These are phyloP conservation scores for Geosmithia morbida DNA, from an alignment of 2,329 filamentous ascomycete species.

Conservation along the genomic window DNA sequence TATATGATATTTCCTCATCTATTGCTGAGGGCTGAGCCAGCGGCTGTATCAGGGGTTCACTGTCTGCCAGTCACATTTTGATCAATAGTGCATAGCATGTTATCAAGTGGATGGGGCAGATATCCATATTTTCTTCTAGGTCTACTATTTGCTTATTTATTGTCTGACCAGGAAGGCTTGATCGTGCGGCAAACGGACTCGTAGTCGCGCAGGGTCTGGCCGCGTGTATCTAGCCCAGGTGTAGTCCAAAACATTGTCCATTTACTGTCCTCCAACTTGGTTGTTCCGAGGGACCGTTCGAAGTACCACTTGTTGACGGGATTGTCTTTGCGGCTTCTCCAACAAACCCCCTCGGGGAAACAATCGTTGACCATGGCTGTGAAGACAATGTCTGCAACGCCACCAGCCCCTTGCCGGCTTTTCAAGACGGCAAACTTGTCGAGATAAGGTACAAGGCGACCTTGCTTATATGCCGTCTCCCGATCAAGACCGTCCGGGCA, in stretches of 20 bases:
- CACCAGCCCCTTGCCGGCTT: slow-evolving; percentile 74
- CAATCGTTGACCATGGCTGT: slow-evolving; percentile 87
- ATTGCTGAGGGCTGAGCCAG: too few species aligned
- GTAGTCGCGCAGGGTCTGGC: slow-evolving; percentile 49
- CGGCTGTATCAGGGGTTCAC: too few species aligned
- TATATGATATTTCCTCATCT: too few species aligned
- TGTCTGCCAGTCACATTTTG: too few species aligned
- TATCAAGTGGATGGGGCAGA: too few species aligned
- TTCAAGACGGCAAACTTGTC: slow-evolving; percentile 96
- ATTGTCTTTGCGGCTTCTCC: slow-evolving; percentile 80
- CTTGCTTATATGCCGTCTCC: slow-evolving; percentile 35
- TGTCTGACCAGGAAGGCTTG: slow-evolving; percentile 48
- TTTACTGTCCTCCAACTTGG: slow-evolving; percentile 65
- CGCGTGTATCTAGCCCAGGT: slow-evolving; percentile 40
- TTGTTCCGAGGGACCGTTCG: slow-evolving; percentile 71
- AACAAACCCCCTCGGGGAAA: slow-evolving; percentile 80
- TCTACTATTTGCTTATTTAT: slow-evolving; percentile 42
- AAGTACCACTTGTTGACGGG: slow-evolving; percentile 99
- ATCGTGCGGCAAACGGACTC: slow-evolving; percentile 58
- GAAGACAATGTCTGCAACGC: slow-evolving; percentile 92
- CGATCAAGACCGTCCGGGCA: slow-evolving; percentile 45
- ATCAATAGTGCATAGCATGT: too few species aligned
- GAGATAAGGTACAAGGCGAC: slow-evolving; percentile 74
- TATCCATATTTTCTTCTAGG: slow-evolving; percentile 14
- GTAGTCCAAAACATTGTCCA: slow-evolving; percentile 99